Conservation (phyloP, 768 basidiomycete genomes). For the Dioszegia hungarica region DNA sequence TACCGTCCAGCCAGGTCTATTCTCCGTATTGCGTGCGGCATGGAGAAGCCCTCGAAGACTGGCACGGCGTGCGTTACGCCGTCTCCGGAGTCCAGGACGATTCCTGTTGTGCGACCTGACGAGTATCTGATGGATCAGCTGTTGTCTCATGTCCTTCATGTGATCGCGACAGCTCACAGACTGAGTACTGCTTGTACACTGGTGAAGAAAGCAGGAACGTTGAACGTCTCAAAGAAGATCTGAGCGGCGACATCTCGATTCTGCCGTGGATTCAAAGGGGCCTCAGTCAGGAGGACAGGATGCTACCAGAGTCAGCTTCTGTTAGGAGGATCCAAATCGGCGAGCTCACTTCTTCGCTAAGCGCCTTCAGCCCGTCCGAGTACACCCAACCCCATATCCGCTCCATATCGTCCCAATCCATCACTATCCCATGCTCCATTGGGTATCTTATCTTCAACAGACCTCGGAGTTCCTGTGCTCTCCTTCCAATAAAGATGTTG, state of each 20-base stretch:
- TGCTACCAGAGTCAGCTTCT: slow-evolving; percentile 58
- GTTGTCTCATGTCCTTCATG: not conserved
- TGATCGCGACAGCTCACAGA: slow-evolving; percentile 60
- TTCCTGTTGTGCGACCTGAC: slow-evolving; percentile 96
- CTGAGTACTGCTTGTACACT: slow-evolving; percentile 96
- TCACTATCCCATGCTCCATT: slow-evolving; percentile 98
- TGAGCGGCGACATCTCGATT: slow-evolving; percentile 96
- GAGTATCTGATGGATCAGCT: slow-evolving; percentile 66
- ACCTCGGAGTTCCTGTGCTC: slow-evolving; percentile 92
- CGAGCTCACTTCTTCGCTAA: slow-evolving; percentile 83
- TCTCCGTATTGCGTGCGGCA: slow-evolving; percentile 95
- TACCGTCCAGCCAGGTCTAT: slow-evolving; percentile 95
- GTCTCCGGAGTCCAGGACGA: slow-evolving; percentile 96
- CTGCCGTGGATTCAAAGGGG: slow-evolving; percentile 90
- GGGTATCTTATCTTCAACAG: slow-evolving; percentile 97
- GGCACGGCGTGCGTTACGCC: slow-evolving; percentile 98
- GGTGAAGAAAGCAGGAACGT: slow-evolving; percentile 93
- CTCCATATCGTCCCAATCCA: slow-evolving; percentile 99
- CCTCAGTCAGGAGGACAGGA: slow-evolving; percentile 94
- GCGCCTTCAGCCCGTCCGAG: slow-evolving; percentile 85
- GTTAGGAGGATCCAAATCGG: too few relatives aligned
- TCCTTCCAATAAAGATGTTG: slow-evolving; percentile 90
- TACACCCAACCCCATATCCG: slow-evolving; percentile 99
- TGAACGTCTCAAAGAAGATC: slow-evolving; percentile 99
- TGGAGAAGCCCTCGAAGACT: slow-evolving; percentile 97